Base-by-base conservation (phyloP, 331 rosid genomes). In the Acacia concinna region DNA sequence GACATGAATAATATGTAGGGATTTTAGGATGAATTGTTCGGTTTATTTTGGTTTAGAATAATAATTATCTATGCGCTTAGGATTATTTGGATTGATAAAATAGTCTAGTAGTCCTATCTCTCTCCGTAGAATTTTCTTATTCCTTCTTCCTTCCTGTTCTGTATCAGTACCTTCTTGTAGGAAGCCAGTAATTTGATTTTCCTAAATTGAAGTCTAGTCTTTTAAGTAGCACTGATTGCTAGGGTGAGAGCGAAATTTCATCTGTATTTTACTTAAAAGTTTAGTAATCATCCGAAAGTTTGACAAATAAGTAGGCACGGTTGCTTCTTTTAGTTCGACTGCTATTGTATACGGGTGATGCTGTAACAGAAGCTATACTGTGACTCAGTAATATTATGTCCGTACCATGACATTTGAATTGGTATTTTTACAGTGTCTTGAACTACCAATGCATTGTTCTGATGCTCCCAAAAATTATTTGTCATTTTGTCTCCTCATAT, bases 111-210 rank as follows among this genome's bases (percentile, higher is more conserved):
- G 20, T 67, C 11, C 31, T 67, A 4, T 37, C 20, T 37, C 10
- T 66, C 46, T 20, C 17, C 17, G 49, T 10, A 3, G 38, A 34
- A n/a, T 37, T 67, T 25, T 38, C 31, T 1, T 20, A 8, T 34
- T 32, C 25, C 25, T 63, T 3, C 65, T 31, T 65, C 37, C 49
- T 37, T 37, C 72, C 20, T 67, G 72, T 35, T 37, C 71, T 67
- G 72, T 41, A 67, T 37, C 32, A 68, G 69, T 67, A 63, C 23
- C 72, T 38, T 57, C 82, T 72, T 82, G 76, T 47, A 47, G 66
- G 31, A 71, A 49, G 56, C 70, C 81, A 54, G 67, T 38, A 69
- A 23, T 31, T 76, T 72, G 32, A 68, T 60, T 59, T 35, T 47
- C 68, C 40, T 37, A n/a, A 4, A 13, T 76, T 68, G 38, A 68